Evolutionary conservation across 306 rosid species (phyloP).

Genomic region (peach (Prunus persica)): DNA sequence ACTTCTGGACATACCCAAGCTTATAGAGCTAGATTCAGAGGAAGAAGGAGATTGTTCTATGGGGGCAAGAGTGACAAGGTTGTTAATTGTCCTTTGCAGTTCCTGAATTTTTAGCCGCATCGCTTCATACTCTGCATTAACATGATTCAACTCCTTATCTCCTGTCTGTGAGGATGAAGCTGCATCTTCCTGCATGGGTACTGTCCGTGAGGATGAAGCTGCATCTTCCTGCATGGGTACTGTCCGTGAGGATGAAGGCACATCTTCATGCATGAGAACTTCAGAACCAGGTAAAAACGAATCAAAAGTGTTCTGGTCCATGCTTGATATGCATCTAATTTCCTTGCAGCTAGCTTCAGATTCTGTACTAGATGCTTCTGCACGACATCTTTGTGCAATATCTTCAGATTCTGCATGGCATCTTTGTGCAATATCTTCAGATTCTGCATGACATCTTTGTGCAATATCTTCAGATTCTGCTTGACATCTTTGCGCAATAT

Average conservation of each 20-base stretch:
- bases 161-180: conserved; percentile 27
- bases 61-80: conserved; percentile 36
- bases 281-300: conserved; percentile 23
- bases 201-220: conserved; percentile 20
- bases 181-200: background rate
- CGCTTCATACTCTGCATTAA: conserved; percentile 26
- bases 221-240: background rate
- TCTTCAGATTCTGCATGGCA: background rate
- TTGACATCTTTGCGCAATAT: background rate
- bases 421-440: background rate
- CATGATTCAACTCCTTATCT: conserved; percentile 22
- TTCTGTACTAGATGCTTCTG: background rate
- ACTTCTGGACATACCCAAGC: conserved; percentile 35
- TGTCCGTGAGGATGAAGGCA: conserved; percentile 21
- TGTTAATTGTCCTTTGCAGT: conserved; percentile 39
- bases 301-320: conserved; percentile 14
- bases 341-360: conserved; percentile 40
- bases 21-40: conserved; percentile 24
- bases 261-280: conserved; percentile 4
- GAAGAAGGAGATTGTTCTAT: conserved; percentile 40
- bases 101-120: conserved; percentile 39
- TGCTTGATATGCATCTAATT: conserved; percentile 37
- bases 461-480: conserved; percentile 28
- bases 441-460: conserved; percentile 10
- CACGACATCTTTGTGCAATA: background rate